Base-by-base conservation (phyloP, 345 rosid species). In the Arabidopsis arenosa region DNA sequence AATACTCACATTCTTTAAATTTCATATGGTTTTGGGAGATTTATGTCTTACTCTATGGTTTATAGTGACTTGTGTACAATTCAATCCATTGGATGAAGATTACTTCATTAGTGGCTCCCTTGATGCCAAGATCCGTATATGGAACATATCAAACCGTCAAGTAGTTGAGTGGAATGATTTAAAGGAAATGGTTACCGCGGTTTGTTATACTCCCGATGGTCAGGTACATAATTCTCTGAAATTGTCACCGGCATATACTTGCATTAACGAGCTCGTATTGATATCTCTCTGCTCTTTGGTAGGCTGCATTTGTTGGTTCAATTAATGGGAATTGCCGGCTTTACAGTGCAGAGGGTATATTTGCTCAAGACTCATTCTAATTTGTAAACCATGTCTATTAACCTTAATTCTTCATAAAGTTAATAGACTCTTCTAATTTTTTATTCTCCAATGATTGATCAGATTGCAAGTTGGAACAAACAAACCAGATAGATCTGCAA, bases 21-120 rank as follows among this genome's bases (percentile, higher is more conserved):
- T 36, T 17, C 61, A 49, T 37, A 11, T 62, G 1, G 23, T 8
- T 17, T 54, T 13, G 0, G 5, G 39, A 66, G 51, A 64, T 61
- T 55, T 33, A 40, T 69, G 67, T 70, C 56, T 75, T 59, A 26
- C 26, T 17, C 75, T 60, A 54, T 45, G 26, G 30, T 53, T 75
- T 67, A 66, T 85, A 95, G 99, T 95, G 57, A 95, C 99, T 30
- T 92, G 94, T 85, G 88, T 95, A 67, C 97, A 93, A 37, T 92
- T 95, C 90, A 95, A 95, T 80, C 99, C 98, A 13, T 30, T 89
- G 73, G 93, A 95, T 69, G 98, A 95, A 43, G 84, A 82, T 72
- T 89, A 88, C 77, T 95, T 95, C 86, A 87, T 95, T 23, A 95
- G 96, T 66, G 99, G 99, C 9, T 95, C 99, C 4, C 98, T 95